These are phyloP conservation scores for Isatis tinctoria DNA, from an alignment of 345 rosid species.

Conservation along the genomic window DNA sequence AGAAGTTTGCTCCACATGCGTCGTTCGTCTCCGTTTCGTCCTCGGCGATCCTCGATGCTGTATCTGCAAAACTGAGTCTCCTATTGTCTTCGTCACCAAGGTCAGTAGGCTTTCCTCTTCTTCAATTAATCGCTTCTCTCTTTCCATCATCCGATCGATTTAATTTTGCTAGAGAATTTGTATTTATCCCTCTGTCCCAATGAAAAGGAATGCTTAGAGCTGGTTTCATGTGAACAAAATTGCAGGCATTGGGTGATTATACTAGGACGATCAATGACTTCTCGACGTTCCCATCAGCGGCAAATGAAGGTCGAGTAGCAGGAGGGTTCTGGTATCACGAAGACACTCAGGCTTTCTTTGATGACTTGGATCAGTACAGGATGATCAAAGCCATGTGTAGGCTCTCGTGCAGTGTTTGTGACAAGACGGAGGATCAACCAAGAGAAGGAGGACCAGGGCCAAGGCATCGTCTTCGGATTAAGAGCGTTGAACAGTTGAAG, in stretches of 20 bases:
- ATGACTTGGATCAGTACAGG: too few species aligned
- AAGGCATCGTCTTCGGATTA: too few species aligned
- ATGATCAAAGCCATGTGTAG: too few species aligned
- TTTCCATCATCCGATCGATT: background rate
- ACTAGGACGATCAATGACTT: slow-evolving; percentile 88
- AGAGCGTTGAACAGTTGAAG: slow-evolving; percentile 88
- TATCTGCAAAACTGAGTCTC: slow-evolving; percentile 79
- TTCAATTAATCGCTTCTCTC: background rate
- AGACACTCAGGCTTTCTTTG: too few species aligned
- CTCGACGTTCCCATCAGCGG: slow-evolving; percentile 65
- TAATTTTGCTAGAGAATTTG: background rate
- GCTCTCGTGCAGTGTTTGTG: too few species aligned
- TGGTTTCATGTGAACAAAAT: background rate
- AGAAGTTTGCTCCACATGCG: too few species aligned
- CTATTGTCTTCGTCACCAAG: slow-evolving; percentile 81
- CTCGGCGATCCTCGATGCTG: slow-evolving; percentile 84
- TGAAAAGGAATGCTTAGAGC: background rate
- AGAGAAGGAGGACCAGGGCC: too few species aligned
- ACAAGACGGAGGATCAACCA: too few species aligned
- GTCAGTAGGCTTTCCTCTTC: slow-evolving; percentile 30
- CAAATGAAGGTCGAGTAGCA: slow-evolving; percentile 92
- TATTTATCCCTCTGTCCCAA: background rate
- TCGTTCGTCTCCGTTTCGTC: too few species aligned
- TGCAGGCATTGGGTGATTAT: slow-evolving; percentile 89
- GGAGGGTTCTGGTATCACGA: too few species aligned